These are phyloP conservation scores for Trifolium fragiferum DNA, from an alignment of 306 rosid genomes.

Conservation along the genomic window DNA sequence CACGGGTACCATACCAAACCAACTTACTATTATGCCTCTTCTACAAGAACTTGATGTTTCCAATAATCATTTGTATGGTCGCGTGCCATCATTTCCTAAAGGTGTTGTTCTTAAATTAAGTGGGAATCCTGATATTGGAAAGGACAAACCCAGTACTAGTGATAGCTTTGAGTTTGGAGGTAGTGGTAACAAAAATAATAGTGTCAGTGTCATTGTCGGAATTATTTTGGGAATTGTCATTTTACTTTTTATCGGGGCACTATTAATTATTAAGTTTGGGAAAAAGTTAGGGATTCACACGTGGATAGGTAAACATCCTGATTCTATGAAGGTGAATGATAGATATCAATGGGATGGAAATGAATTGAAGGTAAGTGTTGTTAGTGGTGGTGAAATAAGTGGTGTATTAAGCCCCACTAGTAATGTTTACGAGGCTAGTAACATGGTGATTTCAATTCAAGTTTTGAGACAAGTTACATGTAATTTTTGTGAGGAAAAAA, in stretches of 20 bases:
- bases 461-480: constrained; percentile 72
- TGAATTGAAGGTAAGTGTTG: constrained; percentile 50
- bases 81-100: constrained; percentile 52
- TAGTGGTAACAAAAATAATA: constrained; percentile 21
- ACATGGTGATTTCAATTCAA: constrained; percentile 73
- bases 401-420: constrained; percentile 38
- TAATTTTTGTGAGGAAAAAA: constrained; percentile 63
- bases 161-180: neutral
- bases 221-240: constrained; percentile 43
- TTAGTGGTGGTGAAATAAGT: constrained; percentile 38
- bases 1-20: constrained; percentile 60
- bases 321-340: constrained; percentile 48
- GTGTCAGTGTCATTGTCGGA: constrained; percentile 39
- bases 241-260: constrained; percentile 39
- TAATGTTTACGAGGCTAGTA: constrained; percentile 60
- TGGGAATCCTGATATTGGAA: constrained; percentile 76
- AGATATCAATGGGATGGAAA: constrained; percentile 50
- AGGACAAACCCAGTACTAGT: constrained; percentile 43
- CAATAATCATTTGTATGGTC: constrained; percentile 61
- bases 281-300: constrained; percentile 31
- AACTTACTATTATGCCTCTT: constrained; percentile 57
- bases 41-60: constrained; percentile 63
- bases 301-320: constrained; percentile 43
- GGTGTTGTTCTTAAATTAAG: constrained; percentile 44
- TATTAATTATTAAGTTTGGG: constrained; percentile 28